phyloP scores from a whole-genome alignment of 176 grass and related monocot species.

The Ensete ventricosum region DNA sequence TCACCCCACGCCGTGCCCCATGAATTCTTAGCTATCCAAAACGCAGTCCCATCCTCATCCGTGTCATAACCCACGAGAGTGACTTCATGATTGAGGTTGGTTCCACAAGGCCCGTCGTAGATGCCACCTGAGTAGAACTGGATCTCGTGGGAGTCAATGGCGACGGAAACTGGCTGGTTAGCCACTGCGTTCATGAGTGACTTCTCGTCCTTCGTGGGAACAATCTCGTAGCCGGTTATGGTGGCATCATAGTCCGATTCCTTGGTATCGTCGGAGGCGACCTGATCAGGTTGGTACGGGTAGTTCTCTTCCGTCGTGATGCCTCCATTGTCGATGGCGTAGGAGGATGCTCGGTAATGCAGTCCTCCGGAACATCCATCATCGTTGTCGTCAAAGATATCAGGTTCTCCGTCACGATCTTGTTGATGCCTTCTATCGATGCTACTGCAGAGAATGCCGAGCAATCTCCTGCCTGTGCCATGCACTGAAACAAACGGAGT shows the following conservation, averaged over 20 bases:
- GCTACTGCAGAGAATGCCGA: slow-evolving; percentile 43
- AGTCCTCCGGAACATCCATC: slow-evolving; percentile 29
- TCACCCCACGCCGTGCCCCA: not conserved
- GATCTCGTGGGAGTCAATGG: slow-evolving; percentile 27
- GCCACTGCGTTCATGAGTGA: slow-evolving; percentile 20
- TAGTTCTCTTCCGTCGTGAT: slow-evolving; percentile 22
- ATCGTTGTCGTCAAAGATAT: slow-evolving; percentile 19
- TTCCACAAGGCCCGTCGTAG: slow-evolving; percentile 33
- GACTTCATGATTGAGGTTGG: slow-evolving; percentile 28
- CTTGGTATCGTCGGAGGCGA: not conserved
- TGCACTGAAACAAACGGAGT: too few species aligned
- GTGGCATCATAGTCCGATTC: too few species aligned
- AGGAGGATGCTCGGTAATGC: slow-evolving; percentile 13
- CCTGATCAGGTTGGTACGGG: slow-evolving; percentile 26
- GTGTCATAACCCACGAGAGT: slow-evolving; percentile 38
- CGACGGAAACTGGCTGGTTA: slow-evolving; percentile 30
- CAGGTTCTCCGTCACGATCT: slow-evolving; percentile 24
- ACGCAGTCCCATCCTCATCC: not conserved
- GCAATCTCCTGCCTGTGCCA: slow-evolving; percentile 11
- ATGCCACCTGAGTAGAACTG: slow-evolving; percentile 42
- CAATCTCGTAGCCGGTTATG: not conserved
- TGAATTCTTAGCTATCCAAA: slow-evolving; percentile 7
- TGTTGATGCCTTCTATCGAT: slow-evolving; percentile 27
- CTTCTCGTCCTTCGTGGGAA: not conserved
- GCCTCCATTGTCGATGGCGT: slow-evolving; percentile 30